Evolutionary conservation across 495 filamentous ascomycete species (phyloP).

Genomic region (Diplogelasinospora grovesii): DNA sequence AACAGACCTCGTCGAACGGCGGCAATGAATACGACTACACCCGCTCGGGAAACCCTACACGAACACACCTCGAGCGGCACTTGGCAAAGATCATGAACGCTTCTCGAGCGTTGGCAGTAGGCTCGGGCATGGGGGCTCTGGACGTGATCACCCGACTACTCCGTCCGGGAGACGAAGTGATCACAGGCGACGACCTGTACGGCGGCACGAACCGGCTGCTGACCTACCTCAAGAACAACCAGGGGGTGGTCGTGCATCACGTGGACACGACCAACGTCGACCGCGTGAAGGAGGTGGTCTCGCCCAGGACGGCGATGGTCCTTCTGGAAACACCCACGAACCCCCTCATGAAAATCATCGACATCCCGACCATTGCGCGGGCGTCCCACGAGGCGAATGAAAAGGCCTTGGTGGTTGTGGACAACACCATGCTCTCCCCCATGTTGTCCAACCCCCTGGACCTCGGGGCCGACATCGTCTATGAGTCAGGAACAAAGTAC

Average conservation of each 20-base stretch:
- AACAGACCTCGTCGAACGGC: slow-evolving; percentile 70
- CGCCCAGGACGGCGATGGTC: slow-evolving; percentile 84
- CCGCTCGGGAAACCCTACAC: slow-evolving; percentile 90
- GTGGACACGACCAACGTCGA: slow-evolving; percentile 82
- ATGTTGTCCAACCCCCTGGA: slow-evolving; percentile 88
- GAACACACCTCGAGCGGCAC: slow-evolving; percentile 93
- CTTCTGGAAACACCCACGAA: slow-evolving; percentile 95
- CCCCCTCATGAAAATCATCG: slow-evolving; percentile 95
- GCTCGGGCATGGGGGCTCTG: slow-evolving; percentile 93
- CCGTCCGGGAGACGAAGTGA: slow-evolving; percentile 90
- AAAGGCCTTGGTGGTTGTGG: slow-evolving; percentile 80
- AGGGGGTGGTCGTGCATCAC: slow-evolving; percentile 89
- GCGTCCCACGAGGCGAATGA: slow-evolving; percentile 71
- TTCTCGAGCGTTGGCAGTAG: slow-evolving; percentile 80
- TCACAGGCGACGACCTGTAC: slow-evolving; percentile 95
- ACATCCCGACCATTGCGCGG: slow-evolving; percentile 71
- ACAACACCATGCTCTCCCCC: slow-evolving; percentile 98
- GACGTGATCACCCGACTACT: slow-evolving; percentile 95
- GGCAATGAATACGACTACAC: slow-evolving; percentile 97
- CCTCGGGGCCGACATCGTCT: slow-evolving; percentile 90
- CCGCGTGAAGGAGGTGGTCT: slow-evolving; percentile 60
- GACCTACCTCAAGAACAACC: slow-evolving; percentile 79
- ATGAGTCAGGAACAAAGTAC: slow-evolving; percentile 97
- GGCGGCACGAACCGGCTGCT: slow-evolving; percentile 92
- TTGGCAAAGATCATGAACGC: slow-evolving; percentile 98